A percentile compares a stretch with the other conserved stretches of the same genome.
Conservation (phyloP, 2,329 filamentous ascomycete genomes). For the Gnomoniopsis sp. region DNA sequence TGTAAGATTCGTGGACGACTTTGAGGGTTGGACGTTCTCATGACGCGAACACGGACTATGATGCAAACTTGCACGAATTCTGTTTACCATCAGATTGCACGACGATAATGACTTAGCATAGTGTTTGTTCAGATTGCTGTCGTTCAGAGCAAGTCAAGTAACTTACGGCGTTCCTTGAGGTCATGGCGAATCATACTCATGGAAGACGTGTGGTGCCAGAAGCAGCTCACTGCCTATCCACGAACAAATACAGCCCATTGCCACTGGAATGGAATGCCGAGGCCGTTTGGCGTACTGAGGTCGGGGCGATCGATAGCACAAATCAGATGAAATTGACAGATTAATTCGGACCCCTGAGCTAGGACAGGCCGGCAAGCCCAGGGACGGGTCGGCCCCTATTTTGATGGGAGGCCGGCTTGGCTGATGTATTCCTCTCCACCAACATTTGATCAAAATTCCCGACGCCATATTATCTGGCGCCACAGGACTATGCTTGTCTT, state of each 20-base stretch:
- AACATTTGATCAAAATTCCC: not conserved
- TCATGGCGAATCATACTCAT: no score
- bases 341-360: not conserved
- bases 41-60: not conserved
- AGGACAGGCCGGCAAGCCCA: not conserved
- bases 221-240: no score
- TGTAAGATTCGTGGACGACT: constrained; percentile 70
- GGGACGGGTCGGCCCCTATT: not conserved
- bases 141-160: no score
- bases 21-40: constrained; percentile 60
- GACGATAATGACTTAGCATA: no score
- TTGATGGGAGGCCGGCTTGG: not conserved
- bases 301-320: no score
- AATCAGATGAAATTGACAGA: not conserved
- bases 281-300: no score
- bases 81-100: no score
- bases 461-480: not conserved
- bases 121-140: not conserved
- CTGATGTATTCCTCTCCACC: not conserved
- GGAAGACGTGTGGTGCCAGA: no score
- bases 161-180: no score
- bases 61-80: no score
- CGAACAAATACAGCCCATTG: no score
- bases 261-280: not conserved
- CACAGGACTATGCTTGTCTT: not conserved